These are phyloP conservation scores for Kwoniella shivajii DNA, from an alignment of 1,284 basidiomycete species.

Conservation along the genomic window DNA sequence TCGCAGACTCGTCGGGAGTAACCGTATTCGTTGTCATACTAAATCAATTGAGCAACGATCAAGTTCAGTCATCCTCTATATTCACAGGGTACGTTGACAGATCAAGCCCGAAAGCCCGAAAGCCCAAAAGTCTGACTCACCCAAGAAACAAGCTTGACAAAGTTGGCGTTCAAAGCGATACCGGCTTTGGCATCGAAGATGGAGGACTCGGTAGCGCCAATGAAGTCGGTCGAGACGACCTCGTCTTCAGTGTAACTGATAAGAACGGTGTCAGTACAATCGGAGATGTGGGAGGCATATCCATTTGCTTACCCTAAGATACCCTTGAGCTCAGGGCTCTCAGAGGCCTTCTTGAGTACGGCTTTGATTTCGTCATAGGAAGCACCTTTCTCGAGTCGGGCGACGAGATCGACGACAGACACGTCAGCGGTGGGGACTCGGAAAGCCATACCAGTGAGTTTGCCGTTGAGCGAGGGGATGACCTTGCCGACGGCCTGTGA, in stretches of 20 bases:
- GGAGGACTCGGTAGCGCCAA: slow-evolving; percentile 75
- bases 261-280: not conserved
- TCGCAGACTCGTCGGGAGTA: slow-evolving; percentile 96
- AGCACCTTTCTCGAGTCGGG: slow-evolving; percentile 83
- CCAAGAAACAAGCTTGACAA: slow-evolving; percentile 95
- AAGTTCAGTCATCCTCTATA: not conserved
- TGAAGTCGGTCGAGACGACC: slow-evolving; percentile 93
- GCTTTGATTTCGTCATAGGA: slow-evolving; percentile 91
- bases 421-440: slow-evolving; percentile 97
- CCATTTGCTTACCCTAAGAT: slow-evolving; percentile 64
- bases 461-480: slow-evolving; percentile 95
- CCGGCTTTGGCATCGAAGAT: slow-evolving; percentile 93
- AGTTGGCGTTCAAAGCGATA: slow-evolving; percentile 89
- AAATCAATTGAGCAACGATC: no score
- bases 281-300: not conserved
- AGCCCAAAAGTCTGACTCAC: slow-evolving; percentile 49
- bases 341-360: slow-evolving; percentile 79
- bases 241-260: slow-evolving; percentile 84
- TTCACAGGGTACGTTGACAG: not conserved
- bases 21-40: slow-evolving; percentile 79
- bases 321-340: slow-evolving; percentile 68
- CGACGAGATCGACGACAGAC: slow-evolving; percentile 97
- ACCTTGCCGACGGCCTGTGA: slow-evolving; percentile 96
- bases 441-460: slow-evolving; percentile 93
- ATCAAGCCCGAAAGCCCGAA: not conserved